phyloP scores from a whole-genome alignment of 257 asterid genomes.

The Thymus mandschuricus region DNA sequence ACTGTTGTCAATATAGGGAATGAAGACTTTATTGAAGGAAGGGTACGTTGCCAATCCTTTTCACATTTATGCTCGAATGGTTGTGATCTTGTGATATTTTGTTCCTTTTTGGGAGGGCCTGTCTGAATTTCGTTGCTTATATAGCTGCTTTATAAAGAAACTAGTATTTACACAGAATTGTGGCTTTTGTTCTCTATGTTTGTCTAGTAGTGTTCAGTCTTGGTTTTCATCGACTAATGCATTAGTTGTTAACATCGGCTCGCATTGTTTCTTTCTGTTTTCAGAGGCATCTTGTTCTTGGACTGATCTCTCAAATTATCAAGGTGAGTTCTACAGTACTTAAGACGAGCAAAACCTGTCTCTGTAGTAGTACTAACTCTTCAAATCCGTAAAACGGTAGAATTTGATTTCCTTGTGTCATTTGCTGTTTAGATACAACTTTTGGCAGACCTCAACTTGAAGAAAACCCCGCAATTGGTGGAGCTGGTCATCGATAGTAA shows the following conservation, averaged over 20 bases:
- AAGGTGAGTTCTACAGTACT: constrained; percentile 28
- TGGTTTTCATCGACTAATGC: background rate
- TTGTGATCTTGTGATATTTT: constrained; percentile 8
- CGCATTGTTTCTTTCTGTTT: background rate
- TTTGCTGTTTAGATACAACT: constrained; percentile 77
- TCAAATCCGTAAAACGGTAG: background rate
- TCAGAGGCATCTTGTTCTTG: constrained; percentile 98
- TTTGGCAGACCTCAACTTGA: constrained; percentile 87
- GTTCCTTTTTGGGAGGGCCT: background rate
- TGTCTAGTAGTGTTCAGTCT: background rate
- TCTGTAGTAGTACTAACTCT: background rate
- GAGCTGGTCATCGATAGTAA: constrained; percentile 87
- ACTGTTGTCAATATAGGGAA: constrained; percentile 95
- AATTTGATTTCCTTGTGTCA: constrained; percentile 18
- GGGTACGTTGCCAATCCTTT: constrained; percentile 55
- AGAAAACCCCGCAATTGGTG: constrained; percentile 88
- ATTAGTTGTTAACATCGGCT: constrained; percentile 9
- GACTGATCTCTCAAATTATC: constrained; percentile 84
- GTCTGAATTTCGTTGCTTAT: background rate
- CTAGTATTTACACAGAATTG: background rate
- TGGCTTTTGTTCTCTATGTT: background rate
- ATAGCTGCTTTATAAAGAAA: background rate
- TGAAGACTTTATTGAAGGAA: constrained; percentile 92
- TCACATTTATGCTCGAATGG: constrained; percentile 1
- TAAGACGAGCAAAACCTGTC: background rate